phyloP scores from a whole-genome alignment of 768 basidiomycete genomes.

The Lanmaoa pseudosensibilis region DNA sequence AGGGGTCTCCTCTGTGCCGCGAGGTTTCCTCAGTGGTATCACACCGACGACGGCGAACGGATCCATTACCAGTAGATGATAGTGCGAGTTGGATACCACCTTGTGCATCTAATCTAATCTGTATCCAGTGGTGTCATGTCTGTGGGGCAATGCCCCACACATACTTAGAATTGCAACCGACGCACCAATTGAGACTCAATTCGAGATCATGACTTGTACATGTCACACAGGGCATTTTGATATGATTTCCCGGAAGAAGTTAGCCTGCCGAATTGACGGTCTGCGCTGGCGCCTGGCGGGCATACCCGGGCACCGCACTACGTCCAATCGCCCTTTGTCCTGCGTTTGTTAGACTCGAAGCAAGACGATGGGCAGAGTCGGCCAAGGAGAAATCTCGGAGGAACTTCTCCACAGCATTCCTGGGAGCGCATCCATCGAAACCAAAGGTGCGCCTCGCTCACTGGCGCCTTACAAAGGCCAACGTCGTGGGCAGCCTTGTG shows the following conservation, averaged over 20 bases:
- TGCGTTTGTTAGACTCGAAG: background rate
- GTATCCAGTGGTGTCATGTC: background rate
- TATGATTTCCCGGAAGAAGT: no score
- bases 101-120: constrained; percentile 14
- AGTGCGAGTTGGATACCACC: background rate
- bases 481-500: no score
- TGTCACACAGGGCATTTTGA: background rate
- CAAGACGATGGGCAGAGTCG: background rate
- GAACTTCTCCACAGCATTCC: background rate
- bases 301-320: background rate
- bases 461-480: background rate
- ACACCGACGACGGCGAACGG: constrained; percentile 18
- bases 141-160: background rate
- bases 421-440: constrained; percentile 22
- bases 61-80: constrained; percentile 14
- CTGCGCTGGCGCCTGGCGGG: no score
- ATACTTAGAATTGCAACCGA: constrained; percentile 3
- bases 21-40: constrained; percentile 41
- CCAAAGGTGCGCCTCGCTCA: constrained; percentile 21
- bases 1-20: constrained; percentile 82
- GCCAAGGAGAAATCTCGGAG: background rate
- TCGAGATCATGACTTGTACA: no score
- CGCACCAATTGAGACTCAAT: background rate
- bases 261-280: background rate
- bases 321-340: background rate